Percentiles rank a stretch among this genome's conserved stretches.
Evolutionary conservation across 768 basidiomycete species (phyloP).

Genomic region (Pleurotus platypus): DNA sequence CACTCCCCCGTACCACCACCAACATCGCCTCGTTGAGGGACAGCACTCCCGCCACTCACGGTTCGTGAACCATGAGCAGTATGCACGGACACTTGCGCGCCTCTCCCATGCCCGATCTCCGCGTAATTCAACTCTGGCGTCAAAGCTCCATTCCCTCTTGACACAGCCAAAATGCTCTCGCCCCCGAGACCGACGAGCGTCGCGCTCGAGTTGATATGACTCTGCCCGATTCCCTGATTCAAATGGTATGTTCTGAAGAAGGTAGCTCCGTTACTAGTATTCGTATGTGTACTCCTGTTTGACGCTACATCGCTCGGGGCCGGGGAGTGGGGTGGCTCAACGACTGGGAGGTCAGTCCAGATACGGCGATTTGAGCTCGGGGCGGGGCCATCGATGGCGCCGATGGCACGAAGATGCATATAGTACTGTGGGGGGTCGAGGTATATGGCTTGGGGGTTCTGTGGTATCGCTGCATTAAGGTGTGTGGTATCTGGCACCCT

Average conservation of each 20-base stretch:
- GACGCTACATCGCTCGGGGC: conserved; percentile 60
- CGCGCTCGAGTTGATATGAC: conserved; percentile 4
- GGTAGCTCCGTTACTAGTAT: conserved; percentile 50
- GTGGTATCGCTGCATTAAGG: conserved; percentile 22
- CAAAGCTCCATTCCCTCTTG: conserved; percentile 48
- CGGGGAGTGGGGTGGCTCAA: conserved; percentile 59
- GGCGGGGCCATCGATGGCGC: conserved; percentile 37
- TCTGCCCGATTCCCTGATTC: conserved; percentile 1
- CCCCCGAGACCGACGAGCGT: not conserved
- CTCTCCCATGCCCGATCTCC: conserved; percentile 74
- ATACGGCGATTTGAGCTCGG: conserved; percentile 13
- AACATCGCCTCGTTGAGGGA: conserved; percentile 3
- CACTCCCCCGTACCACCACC: not conserved
- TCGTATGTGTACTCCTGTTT: conserved; percentile 48
- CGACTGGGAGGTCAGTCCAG: conserved; percentile 38
- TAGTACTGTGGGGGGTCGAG: conserved; percentile 1
- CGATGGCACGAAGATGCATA: no score
- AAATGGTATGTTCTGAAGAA: conserved; percentile 57
- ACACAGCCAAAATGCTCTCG: conserved; percentile 29
- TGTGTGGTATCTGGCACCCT: not conserved
- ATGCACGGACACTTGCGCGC: conserved; percentile 24
- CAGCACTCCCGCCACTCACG: conserved; percentile 11
- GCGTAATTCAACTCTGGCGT: conserved; percentile 75
- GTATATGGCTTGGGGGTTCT: conserved; percentile 7
- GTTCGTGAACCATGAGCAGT: conserved; percentile 16